These are phyloP conservation scores for Citrus sp. DNA, from an alignment of 345 rosid species.

Conservation along the genomic window DNA sequence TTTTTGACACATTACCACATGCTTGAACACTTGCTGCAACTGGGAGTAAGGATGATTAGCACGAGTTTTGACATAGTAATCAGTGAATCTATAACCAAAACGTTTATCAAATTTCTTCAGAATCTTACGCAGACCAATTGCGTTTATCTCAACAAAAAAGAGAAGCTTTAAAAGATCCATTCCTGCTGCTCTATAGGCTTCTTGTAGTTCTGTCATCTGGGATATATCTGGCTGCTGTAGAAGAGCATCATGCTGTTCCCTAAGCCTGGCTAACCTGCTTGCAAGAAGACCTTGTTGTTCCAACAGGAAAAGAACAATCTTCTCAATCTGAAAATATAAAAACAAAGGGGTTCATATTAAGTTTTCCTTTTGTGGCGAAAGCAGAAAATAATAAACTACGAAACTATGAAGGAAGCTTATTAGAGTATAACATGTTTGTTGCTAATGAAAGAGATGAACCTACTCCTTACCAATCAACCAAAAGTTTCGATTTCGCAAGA, in stretches of 20 bases:
- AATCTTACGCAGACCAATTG: constrained; percentile 91
- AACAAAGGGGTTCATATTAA: constrained; percentile 1
- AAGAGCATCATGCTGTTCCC: constrained; percentile 66
- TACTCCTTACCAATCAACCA: not conserved
- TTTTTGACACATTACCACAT: constrained; percentile 67
- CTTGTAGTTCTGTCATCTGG: constrained; percentile 58
- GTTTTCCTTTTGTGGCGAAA: not conserved
- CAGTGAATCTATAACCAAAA: constrained; percentile 85
- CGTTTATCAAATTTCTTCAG: constrained; percentile 97
- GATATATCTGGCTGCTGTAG: constrained; percentile 66
- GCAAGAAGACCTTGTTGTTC: constrained; percentile 94
- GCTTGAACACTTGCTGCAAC: constrained; percentile 98
- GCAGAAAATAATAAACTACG: not conserved
- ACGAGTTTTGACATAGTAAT: constrained; percentile 91
- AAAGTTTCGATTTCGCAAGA: not conserved
- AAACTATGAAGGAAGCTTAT: not conserved
- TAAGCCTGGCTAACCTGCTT: constrained; percentile 59
- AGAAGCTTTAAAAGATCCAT: constrained; percentile 79
- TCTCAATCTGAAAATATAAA: constrained; percentile 71
- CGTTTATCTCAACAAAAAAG: constrained; percentile 81
- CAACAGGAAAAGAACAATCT: constrained; percentile 85
- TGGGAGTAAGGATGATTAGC: constrained; percentile 99
- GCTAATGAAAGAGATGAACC: not conserved
- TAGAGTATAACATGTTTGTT: not conserved
- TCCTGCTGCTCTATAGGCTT: constrained; percentile 76